Evolutionary conservation across 805 yeast genomes (phyloP).

Genomic region (Jamesozyma rosinii): DNA sequence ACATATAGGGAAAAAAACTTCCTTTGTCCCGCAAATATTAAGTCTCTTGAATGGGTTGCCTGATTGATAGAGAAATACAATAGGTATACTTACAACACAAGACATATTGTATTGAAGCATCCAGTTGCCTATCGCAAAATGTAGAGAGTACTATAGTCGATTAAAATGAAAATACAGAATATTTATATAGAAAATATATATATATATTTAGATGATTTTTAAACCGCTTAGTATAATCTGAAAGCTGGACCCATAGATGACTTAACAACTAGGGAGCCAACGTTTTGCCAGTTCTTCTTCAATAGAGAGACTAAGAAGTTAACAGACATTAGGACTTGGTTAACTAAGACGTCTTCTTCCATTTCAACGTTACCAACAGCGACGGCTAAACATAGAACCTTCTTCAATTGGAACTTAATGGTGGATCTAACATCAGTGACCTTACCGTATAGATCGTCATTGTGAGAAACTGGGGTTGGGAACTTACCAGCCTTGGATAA

Average conservation of each 20-base stretch:
- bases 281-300: slow-evolving; percentile 99
- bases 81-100: too few relatives aligned
- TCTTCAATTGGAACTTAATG: slow-evolving; percentile 99
- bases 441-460: slow-evolving; percentile 93
- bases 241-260: slow-evolving; percentile 99
- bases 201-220: slow-evolving; percentile 2
- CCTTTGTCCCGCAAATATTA: too few relatives aligned
- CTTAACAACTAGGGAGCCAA: slow-evolving; percentile 97
- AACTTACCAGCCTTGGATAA: slow-evolving; percentile 99
- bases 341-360: slow-evolving; percentile 92
- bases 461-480: slow-evolving; percentile 99
- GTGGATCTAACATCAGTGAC: slow-evolving; percentile 97
- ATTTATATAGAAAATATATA: slow-evolving; percentile 1
- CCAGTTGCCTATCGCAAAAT: too few relatives aligned
- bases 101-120: too few relatives aligned
- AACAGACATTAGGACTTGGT: slow-evolving; percentile 97
- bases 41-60: too few relatives aligned
- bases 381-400: slow-evolving; percentile 98
- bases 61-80: too few relatives aligned
- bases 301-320: slow-evolving; percentile 98
- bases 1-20: too few relatives aligned
- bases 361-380: slow-evolving; percentile 99
- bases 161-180: background rate
- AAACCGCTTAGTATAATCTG: slow-evolving; percentile 82
- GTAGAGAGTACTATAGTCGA: background rate